Base-by-base conservation (phyloP, 2,329 filamentous ascomycete genomes). In the Talaromyces sp. region DNA sequence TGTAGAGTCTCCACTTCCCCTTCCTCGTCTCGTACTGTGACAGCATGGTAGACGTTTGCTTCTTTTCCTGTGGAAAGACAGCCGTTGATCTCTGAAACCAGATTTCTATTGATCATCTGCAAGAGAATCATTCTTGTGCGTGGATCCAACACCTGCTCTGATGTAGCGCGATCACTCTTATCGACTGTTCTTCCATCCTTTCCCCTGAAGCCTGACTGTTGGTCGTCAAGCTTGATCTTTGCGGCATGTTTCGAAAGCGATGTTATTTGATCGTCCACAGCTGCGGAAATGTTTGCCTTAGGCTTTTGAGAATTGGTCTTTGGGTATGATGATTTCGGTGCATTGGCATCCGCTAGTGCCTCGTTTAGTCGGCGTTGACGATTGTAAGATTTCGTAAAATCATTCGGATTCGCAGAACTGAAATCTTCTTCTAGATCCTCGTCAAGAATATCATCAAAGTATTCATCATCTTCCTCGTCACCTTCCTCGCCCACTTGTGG, bases 41-140 rank as follows among this genome's bases (percentile, higher is more conserved):
- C 83, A 18, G 93, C 92, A 66, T 96, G 92, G 78, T 99, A 99
- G 28, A 99, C 95, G 75, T 99, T 99, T 64, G 95, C 95, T 77
- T 99, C 95, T 76, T 99, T 99, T 62, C 95, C 95, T 0, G 95
- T 99, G 65, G 92, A 96, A 69, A 99, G 85, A 73, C 95, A 95
- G 54, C 96, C 95, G 74, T 99, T 92, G 58, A 99, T 88, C 76
- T 97, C 93, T 63, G 89, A 91, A 57, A 99, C 88, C 66, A 93
- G 83, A 64, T 92, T 89, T 37, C 92, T 87, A 76, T 98, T 97
- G 80, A 98, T 93, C 84, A 99, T 92, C 79, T 97, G 92, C 67
- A 97, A 82, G 60, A 99, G 81, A 65, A 99, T 93, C 91, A 97
- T 96, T 68, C 93, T 89, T 14, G 95, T 99, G 60, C 92, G 85